A percentile compares a stretch with the other conserved stretches of the same genome.
These are phyloP conservation scores for Dendrothele bispora DNA, from an alignment of 768 basidiomycete species.

Conservation along the genomic window DNA sequence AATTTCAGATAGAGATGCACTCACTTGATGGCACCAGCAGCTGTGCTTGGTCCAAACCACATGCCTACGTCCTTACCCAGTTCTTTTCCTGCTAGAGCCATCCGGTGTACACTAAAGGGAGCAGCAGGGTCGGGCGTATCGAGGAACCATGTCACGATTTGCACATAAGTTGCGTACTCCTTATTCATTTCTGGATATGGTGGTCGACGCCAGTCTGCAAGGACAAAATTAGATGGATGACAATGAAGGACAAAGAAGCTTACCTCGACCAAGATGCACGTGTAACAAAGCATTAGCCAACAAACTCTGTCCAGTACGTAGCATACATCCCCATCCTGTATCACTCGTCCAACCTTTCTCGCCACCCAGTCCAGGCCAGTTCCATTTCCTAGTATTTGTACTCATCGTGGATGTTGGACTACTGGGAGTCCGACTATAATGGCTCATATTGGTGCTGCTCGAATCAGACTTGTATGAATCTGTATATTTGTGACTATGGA, in stretches of 20 bases:
- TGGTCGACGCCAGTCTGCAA: constrained; percentile 82
- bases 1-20: too few relatives aligned
- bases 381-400: constrained; percentile 57
- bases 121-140: constrained; percentile 82
- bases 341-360: constrained; percentile 86
- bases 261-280: constrained; percentile 75
- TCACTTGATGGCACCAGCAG: constrained; percentile 94
- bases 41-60: constrained; percentile 98
- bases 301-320: constrained; percentile 82
- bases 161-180: constrained; percentile 84
- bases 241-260: constrained; percentile 31
- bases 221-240: background rate
- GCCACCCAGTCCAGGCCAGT: constrained; percentile 52
- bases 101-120: constrained; percentile 94
- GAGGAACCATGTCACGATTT: constrained; percentile 92
- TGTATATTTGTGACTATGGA: background rate
- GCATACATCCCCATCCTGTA: constrained; percentile 91
- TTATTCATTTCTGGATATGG: constrained; percentile 55
- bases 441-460: constrained; percentile 5
- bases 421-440: constrained; percentile 17
- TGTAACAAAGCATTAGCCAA: constrained; percentile 79
- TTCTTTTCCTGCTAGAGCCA: constrained; percentile 93
- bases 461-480: constrained; percentile 12
- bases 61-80: constrained; percentile 94
- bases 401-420: constrained; percentile 37